Conservation (phyloP, 2,329 filamentous ascomycete genomes). For the Microdochium trichocladiopsis region DNA sequence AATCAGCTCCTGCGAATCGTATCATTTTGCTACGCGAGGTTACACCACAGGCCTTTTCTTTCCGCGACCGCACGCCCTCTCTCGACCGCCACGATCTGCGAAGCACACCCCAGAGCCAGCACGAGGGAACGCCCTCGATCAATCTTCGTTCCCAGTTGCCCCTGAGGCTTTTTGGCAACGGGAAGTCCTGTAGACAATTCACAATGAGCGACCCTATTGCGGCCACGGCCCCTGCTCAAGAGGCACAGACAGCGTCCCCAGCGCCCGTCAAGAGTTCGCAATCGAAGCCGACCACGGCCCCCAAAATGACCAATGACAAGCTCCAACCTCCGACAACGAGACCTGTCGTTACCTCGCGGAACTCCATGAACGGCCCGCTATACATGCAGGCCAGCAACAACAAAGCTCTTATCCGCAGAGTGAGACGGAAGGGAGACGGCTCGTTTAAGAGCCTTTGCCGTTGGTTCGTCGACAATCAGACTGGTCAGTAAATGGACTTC, state of each 20-base stretch:
- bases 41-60: background rate
- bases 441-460: constrained; percentile 52
- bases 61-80: background rate
- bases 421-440: constrained; percentile 56
- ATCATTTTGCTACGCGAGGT: background rate
- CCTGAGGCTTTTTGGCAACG: no score
- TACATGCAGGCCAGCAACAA: constrained; percentile 50
- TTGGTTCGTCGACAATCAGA: constrained; percentile 74
- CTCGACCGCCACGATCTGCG: background rate
- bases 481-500: constrained; percentile 50
- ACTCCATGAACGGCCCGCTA: constrained; percentile 47
- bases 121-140: no score
- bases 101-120: background rate
- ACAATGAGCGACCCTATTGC: background rate
- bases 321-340: constrained; percentile 21
- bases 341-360: constrained; percentile 16
- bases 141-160: no score
- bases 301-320: constrained; percentile 9
- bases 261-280: background rate
- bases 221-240: background rate
- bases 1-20: background rate
- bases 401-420: constrained; percentile 46
- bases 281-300: background rate
- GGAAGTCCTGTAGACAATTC: background rate
- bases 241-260: background rate